Conservation (phyloP, 2,329 filamentous ascomycete species). For the Cladosporium cucumerinum region DNA sequence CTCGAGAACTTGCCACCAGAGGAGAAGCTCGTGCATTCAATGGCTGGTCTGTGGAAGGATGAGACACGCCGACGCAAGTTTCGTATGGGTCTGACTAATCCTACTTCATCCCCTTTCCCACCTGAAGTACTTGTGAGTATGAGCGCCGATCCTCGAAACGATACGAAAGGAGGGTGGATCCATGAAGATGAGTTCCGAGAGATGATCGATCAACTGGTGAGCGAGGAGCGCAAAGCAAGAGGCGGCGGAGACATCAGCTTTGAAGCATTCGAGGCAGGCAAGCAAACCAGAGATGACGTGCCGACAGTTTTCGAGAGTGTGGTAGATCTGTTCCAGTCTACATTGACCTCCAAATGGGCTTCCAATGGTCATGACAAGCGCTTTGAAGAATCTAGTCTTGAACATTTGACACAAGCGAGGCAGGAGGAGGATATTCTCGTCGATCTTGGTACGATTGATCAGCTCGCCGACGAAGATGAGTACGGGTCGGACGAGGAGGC, state of each 20-base stretch:
- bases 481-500: slow-evolving; percentile 45
- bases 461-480: slow-evolving; percentile 43
- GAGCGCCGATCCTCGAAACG: slow-evolving; percentile 75
- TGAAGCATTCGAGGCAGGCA: slow-evolving; percentile 59
- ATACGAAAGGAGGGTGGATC: slow-evolving; percentile 78
- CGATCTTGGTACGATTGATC: slow-evolving; percentile 59
- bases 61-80: slow-evolving; percentile 76
- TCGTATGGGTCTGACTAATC: slow-evolving; percentile 61
- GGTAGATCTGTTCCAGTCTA: slow-evolving; percentile 74
- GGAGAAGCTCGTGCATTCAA: slow-evolving; percentile 84
- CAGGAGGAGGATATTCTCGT: slow-evolving; percentile 50
- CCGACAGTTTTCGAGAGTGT: slow-evolving; percentile 79
- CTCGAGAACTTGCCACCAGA: slow-evolving; percentile 57
- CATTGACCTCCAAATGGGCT: slow-evolving; percentile 2
- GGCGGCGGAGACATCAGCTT: slow-evolving; percentile 53
- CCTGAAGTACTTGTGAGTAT: slow-evolving; percentile 80
- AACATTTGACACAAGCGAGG: slow-evolving; percentile 17
- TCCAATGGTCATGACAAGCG: slow-evolving; percentile 9
- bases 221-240: slow-evolving; percentile 57
- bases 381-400: slow-evolving; percentile 15
- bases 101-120: slow-evolving; percentile 72
- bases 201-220: slow-evolving; percentile 61
- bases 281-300: slow-evolving; percentile 54
- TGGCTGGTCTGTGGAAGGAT: slow-evolving; percentile 90
- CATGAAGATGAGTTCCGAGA: slow-evolving; percentile 81